A percentile compares a stretch with the other conserved stretches of the same genome.
phyloP scores from a whole-genome alignment of 768 basidiomycete species.

The Leucocoprinus birnbaumii region DNA sequence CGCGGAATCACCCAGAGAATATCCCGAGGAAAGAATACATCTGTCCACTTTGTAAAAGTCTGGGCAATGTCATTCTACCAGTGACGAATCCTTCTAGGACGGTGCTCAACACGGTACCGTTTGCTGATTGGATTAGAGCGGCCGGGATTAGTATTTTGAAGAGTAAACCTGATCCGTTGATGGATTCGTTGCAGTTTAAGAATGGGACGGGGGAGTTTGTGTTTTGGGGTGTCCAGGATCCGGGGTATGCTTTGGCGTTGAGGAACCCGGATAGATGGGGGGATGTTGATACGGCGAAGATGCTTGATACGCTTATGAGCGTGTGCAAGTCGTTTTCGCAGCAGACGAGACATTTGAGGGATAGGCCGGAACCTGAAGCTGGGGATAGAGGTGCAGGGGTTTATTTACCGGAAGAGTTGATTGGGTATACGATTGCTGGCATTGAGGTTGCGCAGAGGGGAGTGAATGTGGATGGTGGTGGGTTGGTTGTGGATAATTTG shows the following conservation, averaged over 20 bases:
- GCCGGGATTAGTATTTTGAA: slow-evolving; percentile 89
- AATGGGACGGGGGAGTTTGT: slow-evolving; percentile 87
- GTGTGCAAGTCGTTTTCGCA: slow-evolving; percentile 78
- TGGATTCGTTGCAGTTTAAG: slow-evolving; percentile 72
- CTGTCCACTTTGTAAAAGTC: slow-evolving; percentile 94
- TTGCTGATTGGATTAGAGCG: slow-evolving; percentile 87
- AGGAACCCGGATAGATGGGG: slow-evolving; percentile 51
- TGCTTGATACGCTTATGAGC: slow-evolving; percentile 85
- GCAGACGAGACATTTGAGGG: slow-evolving; percentile 81
- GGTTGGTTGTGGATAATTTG: slow-evolving; percentile 67
- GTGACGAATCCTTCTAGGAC: slow-evolving; percentile 52
- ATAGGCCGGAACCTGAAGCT: slow-evolving; percentile 66
- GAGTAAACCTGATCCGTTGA: slow-evolving; percentile 67
- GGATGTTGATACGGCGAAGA: slow-evolving; percentile 61
- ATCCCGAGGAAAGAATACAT: slow-evolving; percentile 94
- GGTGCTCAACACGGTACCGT: slow-evolving; percentile 55
- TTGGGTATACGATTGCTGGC: slow-evolving; percentile 83
- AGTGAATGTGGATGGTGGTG: slow-evolving; percentile 29
- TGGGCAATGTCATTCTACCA: slow-evolving; percentile 93
- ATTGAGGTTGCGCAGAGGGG: slow-evolving; percentile 85
- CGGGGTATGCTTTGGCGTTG: slow-evolving; percentile 57
- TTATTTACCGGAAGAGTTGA: slow-evolving; percentile 88
- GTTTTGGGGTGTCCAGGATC: slow-evolving; percentile 85
- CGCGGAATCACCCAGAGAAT: slow-evolving; percentile 91
- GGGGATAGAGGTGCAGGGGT: slow-evolving; percentile 81